phyloP scores from a whole-genome alignment of 805 yeast species.

The Zygoascus bituminiphila region DNA sequence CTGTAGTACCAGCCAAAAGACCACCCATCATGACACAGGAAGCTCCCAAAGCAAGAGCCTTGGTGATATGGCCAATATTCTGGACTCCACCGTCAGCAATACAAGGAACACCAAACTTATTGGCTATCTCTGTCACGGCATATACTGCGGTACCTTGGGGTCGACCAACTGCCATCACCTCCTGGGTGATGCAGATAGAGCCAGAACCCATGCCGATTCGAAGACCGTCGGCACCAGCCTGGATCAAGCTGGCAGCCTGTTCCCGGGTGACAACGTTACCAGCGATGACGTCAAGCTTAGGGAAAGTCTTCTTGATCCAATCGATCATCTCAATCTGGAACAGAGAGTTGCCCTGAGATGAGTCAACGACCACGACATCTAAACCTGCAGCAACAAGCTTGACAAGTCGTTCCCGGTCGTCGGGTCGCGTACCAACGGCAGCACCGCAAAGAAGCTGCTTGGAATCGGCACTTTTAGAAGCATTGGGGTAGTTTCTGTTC shows the following conservation, averaged over 20 bases:
- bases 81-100: conserved; percentile 99
- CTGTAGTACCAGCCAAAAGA: conserved; percentile 96
- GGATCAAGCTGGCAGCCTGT: conserved; percentile 92
- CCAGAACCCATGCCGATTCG: conserved; percentile 99
- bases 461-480: conserved; percentile 85
- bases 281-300: conserved; percentile 82
- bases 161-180: conserved; percentile 99
- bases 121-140: conserved; percentile 88
- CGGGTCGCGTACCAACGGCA: conserved; percentile 88
- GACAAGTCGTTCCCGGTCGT: conserved; percentile 76
- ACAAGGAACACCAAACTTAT: conserved; percentile 94
- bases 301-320: conserved; percentile 76
- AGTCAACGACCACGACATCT: conserved; percentile 92
- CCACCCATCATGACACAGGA: conserved; percentile 99
- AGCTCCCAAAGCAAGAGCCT: conserved; percentile 95
- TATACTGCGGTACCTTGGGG: conserved; percentile 99
- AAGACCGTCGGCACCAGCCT: conserved; percentile 95
- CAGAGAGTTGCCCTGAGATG: conserved; percentile 94
- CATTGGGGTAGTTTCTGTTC: conserved; percentile 87
- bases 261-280: conserved; percentile 99
- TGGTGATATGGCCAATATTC: conserved; percentile 96
- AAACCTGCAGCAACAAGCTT: conserved; percentile 91
- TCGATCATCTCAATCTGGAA: conserved; percentile 91
- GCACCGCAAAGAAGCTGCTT: conserved; percentile 98
- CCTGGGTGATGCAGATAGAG: conserved; percentile 98